Percentiles rank a stretch among this genome's conserved stretches.
These are phyloP conservation scores for Ustilago trichophora DNA, from an alignment of 1,284 basidiomycete species.

Conservation along the genomic window DNA sequence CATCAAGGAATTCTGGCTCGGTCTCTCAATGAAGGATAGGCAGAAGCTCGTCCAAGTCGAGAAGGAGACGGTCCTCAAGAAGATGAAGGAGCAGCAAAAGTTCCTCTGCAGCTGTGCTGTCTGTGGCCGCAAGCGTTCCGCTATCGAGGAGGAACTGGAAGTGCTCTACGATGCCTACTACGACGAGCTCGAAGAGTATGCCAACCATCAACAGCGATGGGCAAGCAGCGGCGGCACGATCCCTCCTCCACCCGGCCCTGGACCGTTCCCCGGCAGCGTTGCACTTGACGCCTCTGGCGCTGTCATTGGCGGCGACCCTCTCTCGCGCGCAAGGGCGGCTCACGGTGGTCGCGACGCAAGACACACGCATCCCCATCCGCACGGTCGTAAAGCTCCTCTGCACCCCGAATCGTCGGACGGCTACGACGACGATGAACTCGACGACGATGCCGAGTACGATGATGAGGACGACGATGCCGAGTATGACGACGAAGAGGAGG, in stretches of 20 bases:
- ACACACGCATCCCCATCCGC: conserved; percentile 48
- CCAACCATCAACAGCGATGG: conserved; percentile 93
- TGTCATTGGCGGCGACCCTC: conserved; percentile 76
- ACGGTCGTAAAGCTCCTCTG: conserved; percentile 33
- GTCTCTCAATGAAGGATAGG: conserved; percentile 85
- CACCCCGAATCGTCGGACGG: conserved; percentile 49
- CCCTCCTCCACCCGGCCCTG: conserved; percentile 90
- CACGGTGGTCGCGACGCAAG: conserved; percentile 23
- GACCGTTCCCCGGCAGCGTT: conserved; percentile 96
- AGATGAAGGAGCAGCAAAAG: conserved; percentile 99
- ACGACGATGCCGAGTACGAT: conserved; percentile 70
- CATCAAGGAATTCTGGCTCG: conserved; percentile 97
- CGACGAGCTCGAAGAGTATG: conserved; percentile 98
- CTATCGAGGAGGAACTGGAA: conserved; percentile 98
- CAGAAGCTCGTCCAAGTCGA: conserved; percentile 91
- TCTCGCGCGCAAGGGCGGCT: conserved; percentile 31
- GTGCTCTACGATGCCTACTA: conserved; percentile 99
- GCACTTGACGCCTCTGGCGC: conserved; percentile 88
- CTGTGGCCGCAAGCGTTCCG: conserved; percentile 93
- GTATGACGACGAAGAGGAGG: conserved; percentile 62
- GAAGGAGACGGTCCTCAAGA: conserved; percentile 93
- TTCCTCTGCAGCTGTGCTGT: conserved; percentile 95
- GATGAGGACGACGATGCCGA: conserved; percentile 69
- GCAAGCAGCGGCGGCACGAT: conserved; percentile 83
- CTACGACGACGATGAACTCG: conserved; percentile 58